These are phyloP conservation scores for Curvularia lunata DNA, from an alignment of 2,329 filamentous ascomycete species.

Conservation along the genomic window DNA sequence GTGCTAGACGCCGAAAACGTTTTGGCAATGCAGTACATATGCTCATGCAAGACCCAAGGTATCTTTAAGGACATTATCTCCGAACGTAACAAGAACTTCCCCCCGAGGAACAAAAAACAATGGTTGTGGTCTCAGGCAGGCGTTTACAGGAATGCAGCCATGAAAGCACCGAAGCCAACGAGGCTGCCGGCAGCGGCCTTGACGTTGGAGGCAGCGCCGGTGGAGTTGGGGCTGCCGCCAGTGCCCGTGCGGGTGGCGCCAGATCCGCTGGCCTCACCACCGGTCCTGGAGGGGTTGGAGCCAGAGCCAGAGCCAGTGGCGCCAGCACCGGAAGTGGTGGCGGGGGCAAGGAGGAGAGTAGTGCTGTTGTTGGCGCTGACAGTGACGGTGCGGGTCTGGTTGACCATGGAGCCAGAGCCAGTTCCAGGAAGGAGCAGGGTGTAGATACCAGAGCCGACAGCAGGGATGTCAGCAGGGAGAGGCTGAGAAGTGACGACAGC, in stretches of 20 bases:
- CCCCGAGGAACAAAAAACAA: neutral
- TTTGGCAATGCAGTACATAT: slow-evolving; percentile 19
- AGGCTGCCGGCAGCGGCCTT: slow-evolving; percentile 40
- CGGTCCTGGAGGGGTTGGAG: neutral
- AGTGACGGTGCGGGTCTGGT: slow-evolving; percentile 38
- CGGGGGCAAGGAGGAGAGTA: slow-evolving; percentile 30
- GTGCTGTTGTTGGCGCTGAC: slow-evolving; percentile 47
- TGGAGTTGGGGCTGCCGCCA: slow-evolving; percentile 9
- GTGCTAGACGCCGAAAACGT: slow-evolving; percentile 24
- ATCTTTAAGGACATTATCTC: slow-evolving; percentile 40
- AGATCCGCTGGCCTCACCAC: slow-evolving; percentile 16
- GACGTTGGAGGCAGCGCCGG: slow-evolving; percentile 41
- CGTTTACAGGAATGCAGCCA: slow-evolving; percentile 48
- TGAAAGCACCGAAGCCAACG: slow-evolving; percentile 45
- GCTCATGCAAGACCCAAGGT: slow-evolving; percentile 38
- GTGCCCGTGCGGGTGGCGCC: slow-evolving; percentile 18
- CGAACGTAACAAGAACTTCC: slow-evolving; percentile 5
- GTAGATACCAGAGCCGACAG: slow-evolving; percentile 44
- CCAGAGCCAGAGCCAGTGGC: slow-evolving; percentile 9
- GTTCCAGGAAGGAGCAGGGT: slow-evolving; percentile 40
- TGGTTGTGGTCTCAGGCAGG: neutral
- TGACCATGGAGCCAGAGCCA: slow-evolving; percentile 34
- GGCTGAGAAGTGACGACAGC: slow-evolving; percentile 34
- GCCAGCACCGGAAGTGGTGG: slow-evolving; percentile 18
- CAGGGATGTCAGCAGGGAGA: slow-evolving; percentile 43